phyloP scores from a whole-genome alignment of 768 basidiomycete species.

The Xerocomus brunneocitrinus region DNA sequence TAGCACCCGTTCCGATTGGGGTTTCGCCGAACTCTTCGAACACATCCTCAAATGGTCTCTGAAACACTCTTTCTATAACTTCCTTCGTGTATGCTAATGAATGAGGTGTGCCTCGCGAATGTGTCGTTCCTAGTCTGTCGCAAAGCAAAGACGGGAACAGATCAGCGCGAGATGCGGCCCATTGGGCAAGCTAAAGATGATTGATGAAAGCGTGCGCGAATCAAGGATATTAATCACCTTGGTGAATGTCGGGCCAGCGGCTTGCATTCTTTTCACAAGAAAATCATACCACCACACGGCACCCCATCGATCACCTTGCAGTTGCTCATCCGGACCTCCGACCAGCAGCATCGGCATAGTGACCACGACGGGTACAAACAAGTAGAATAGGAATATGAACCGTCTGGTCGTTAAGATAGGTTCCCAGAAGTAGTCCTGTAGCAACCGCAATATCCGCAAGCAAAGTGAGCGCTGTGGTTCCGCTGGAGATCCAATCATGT shows the following conservation, averaged over 20 bases:
- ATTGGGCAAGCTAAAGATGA: slow-evolving; percentile 77
- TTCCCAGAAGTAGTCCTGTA: slow-evolving; percentile 69
- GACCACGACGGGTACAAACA: slow-evolving; percentile 87
- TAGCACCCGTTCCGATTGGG: slow-evolving; percentile 98
- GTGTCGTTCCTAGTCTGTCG: slow-evolving; percentile 75
- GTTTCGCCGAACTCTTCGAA: slow-evolving; percentile 84
- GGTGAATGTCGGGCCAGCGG: slow-evolving; percentile 94
- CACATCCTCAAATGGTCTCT: slow-evolving; percentile 76
- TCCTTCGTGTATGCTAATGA: slow-evolving; percentile 70
- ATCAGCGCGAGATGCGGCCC: slow-evolving; percentile 95
- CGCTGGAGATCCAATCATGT: slow-evolving; percentile 61
- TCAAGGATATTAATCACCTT: slow-evolving; percentile 54
- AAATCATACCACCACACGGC: slow-evolving; percentile 98
- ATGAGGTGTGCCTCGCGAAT: slow-evolving; percentile 85
- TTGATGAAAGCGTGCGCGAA: slow-evolving; percentile 8
- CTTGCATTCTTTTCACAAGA: slow-evolving; percentile 84
- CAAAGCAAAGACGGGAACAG: slow-evolving; percentile 87
- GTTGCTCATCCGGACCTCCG: slow-evolving; percentile 48
- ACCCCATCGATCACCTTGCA: slow-evolving; percentile 81
- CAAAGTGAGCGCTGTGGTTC: slow-evolving; percentile 52
- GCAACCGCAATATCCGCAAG: slow-evolving; percentile 39
- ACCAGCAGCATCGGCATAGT: slow-evolving; percentile 79
- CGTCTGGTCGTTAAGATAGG: slow-evolving; percentile 78
- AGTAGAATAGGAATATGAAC: slow-evolving; percentile 74
- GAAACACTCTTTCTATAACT: slow-evolving; percentile 82